Evolutionary conservation across 768 basidiomycete species (phyloP), one percentile per base, ranked within the genome.

Genomic region (Termitomyces sp.): DNA sequence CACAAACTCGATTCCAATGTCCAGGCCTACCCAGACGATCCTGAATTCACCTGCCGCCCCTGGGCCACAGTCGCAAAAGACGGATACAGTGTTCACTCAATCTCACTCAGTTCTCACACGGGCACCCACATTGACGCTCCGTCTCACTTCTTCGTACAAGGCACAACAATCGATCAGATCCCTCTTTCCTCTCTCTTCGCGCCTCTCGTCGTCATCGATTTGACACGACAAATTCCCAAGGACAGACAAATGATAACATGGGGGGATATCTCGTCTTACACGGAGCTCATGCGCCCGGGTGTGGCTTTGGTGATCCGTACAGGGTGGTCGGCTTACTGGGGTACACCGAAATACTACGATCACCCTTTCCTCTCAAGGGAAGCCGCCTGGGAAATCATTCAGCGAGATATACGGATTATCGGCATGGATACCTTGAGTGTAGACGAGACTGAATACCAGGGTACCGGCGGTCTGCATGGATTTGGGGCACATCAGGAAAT

Each of bases 51-150:
- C 19, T 75, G 71, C 54, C 65, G 61, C 16, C 74, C 72, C 21
- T 67, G 67, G 48, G 63, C 76, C 30, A 74, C 76, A 11, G 66
- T 84, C 54, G 55, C 66, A 4, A 65, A 72, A 54, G 75, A 84
- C 54, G 80, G 80, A 37, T 80, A 76, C 63, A 76, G 72, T 48
- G 78, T 86, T 12, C 77, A 78, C 58, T 64, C 73, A 0, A 69
- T 91, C 48, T 71, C 78, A 27, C 63, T 89, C 21, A 79, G 85
- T 4, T 82, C 88, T 1, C 89, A 91, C 64, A 84, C 85, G 1
- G 89, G 89, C 45, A 91, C 89, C 2, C 89, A 91, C 70, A 76
- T 91, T 67, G 89, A 91, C 62, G 86, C 88, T 1, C 89, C 89
- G 0, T 82, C 78, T 49, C 89, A 91, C 64, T 90, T 89, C 72